Base-by-base conservation (phyloP, 2,329 filamentous ascomycete genomes). In the Passalora sequoiae region DNA sequence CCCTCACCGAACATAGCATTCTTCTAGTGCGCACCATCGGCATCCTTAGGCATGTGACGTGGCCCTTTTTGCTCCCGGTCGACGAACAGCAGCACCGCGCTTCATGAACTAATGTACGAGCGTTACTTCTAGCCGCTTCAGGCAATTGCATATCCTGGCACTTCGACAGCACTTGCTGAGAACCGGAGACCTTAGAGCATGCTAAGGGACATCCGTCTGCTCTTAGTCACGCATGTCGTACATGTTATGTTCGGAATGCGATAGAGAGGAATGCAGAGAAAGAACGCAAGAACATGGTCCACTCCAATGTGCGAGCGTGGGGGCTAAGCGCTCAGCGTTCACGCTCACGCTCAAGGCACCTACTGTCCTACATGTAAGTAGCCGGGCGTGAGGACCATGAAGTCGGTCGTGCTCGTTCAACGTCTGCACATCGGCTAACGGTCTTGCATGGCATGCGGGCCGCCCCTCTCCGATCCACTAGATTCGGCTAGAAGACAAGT, bases 61-160 rank as follows among this genome's bases (percentile, higher is more conserved):
- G 33, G 33, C 20, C 17, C 33, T n/a, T n/a, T 12, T 4, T 12
- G n/a, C 9, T n/a, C 33, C 20, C 33, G 33, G 24, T 36, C 33
- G 8, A 24, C 4, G 33, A 36, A 36, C 33, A 24, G 20, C 33
- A 20, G 38, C 8, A 27, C 15, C 15, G 17, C 17, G 24, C 25
- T 40, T 17, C 13, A n/a, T 4, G 1, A 9, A 20, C 25, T 40
- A 40, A 15, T 27, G 22, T 32, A 13, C 28, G 20, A 28, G 13
- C 10, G 6, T 8, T 10, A 21, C 12, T 12, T 13, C 32, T 43
- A 37, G 3, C 40, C 12, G 31, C 24, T 29, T 43, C 22, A 16
- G n/a, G 40, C 22, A 43, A 25, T 38, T 33, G 31, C 40, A 43
- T 43, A 43, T 31, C 40, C 40, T 22, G 8, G 40, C 6, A 25